Evolutionary conservation across 345 rosid species (phyloP).

Genomic region (Citrus australasica): DNA sequence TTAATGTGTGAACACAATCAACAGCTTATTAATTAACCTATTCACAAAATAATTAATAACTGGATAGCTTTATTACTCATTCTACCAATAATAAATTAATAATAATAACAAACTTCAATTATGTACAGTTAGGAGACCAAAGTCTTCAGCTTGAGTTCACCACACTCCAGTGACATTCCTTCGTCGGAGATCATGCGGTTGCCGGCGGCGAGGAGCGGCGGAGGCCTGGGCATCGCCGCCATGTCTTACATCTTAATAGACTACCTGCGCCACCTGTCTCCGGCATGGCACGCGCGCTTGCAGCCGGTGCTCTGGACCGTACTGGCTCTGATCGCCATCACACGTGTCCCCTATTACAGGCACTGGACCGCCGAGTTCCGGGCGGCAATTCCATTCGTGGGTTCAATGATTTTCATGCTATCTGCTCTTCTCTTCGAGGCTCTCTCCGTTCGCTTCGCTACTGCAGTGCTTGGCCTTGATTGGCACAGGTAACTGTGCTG

Average conservation of each 20-base stretch:
- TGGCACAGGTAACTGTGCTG: constrained; percentile 65
- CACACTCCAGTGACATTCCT: not conserved
- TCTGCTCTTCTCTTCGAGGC: constrained; percentile 74
- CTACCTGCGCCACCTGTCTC: constrained; percentile 76
- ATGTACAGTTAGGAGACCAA: not conserved
- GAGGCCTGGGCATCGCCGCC: constrained; percentile 83
- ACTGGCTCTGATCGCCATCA: constrained; percentile 56
- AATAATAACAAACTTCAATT: not conserved
- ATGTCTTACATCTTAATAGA: constrained; percentile 75
- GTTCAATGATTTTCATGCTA: constrained; percentile 75
- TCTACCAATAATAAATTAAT: too few species aligned
- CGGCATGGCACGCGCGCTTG: constrained; percentile 76
- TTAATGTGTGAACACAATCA: too few species aligned
- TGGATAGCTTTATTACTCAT: too few species aligned
- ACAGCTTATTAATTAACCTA: too few species aligned
- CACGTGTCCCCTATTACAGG: constrained; percentile 71
- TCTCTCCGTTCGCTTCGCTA: constrained; percentile 78
- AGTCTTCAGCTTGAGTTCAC: not conserved
- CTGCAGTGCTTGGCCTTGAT: constrained; percentile 89
- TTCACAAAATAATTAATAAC: too few species aligned
- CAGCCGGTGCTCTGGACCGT: constrained; percentile 80
- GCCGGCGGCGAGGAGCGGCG: constrained; percentile 27
- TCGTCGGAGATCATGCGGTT: constrained; percentile 28
- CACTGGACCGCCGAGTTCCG: constrained; percentile 86
- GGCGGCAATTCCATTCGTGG: constrained; percentile 69